A percentile compares a stretch with the other conserved stretches of the same genome.
Evolutionary conservation across 2,329 filamentous ascomycete species (phyloP).

Genomic region (Fusarium sambucinum): DNA sequence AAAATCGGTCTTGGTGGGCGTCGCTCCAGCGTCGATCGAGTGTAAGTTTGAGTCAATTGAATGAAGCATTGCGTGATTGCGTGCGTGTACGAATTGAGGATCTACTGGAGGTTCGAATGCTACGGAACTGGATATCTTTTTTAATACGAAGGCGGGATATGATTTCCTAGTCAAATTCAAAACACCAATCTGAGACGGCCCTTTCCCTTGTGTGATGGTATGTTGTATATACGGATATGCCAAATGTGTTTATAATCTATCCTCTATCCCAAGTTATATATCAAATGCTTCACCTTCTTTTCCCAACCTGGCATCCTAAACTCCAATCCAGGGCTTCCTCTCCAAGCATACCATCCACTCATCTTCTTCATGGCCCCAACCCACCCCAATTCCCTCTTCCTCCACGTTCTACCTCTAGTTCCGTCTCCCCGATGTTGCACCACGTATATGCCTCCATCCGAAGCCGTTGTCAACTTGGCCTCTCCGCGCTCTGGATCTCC

Average conservation of each 20-base stretch:
- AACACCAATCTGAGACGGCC: not conserved
- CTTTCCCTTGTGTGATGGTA: not conserved
- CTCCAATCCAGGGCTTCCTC: conserved; percentile 45
- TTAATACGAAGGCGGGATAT: conserved; percentile 29
- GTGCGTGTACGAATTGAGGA: conserved; percentile 31
- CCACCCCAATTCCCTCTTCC: conserved; percentile 60
- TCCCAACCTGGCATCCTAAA: conserved; percentile 48
- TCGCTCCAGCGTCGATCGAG: conserved; percentile 47
- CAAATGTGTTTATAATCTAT: not conserved
- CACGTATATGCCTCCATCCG: conserved; percentile 46
- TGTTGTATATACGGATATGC: not conserved
- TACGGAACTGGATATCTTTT: conserved; percentile 28
- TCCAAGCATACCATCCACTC: conserved; percentile 52
- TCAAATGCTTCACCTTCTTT: conserved; percentile 31
- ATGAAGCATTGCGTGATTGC: conserved; percentile 5
- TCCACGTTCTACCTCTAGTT: conserved; percentile 54
- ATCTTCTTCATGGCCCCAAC: conserved; percentile 59
- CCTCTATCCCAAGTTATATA: not conserved
- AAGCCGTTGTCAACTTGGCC: conserved; percentile 51
- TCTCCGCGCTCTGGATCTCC: conserved; percentile 47
- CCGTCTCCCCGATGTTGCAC: conserved; percentile 50
- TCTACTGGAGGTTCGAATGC: conserved; percentile 17
- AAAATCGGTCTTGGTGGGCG: conserved; percentile 64
- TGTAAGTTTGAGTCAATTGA: conserved; percentile 34
- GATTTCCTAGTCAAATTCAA: conserved; percentile 15